phyloP scores from a whole-genome alignment of 75 land plant species.

The Pseudotsuga menziesii region DNA sequence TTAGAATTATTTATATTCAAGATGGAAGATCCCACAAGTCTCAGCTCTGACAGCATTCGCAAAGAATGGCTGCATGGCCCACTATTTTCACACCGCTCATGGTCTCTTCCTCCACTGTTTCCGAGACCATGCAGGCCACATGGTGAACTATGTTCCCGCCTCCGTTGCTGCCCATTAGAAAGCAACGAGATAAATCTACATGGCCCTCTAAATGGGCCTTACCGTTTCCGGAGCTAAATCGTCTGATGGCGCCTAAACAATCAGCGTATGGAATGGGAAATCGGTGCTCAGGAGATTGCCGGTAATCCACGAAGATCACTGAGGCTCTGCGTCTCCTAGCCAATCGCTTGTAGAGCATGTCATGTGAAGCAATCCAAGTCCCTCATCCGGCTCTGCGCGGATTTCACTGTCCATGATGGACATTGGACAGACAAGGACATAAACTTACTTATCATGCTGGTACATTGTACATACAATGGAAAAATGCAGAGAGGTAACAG shows the following conservation, averaged over 20 bases:
- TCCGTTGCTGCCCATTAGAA: slow-evolving; percentile 59
- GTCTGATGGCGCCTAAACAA: slow-evolving; percentile 43
- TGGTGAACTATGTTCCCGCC: too few species aligned
- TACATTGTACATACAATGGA: too few species aligned
- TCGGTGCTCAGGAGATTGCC: slow-evolving; percentile 63
- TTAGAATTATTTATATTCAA: slow-evolving; percentile 31
- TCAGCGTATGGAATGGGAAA: slow-evolving; percentile 72
- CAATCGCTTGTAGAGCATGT: slow-evolving; percentile 48
- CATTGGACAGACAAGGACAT: too few species aligned
- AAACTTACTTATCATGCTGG: too few species aligned
- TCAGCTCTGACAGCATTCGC: too few species aligned
- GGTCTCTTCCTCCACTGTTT: too few species aligned
- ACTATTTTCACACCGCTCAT: slow-evolving; percentile 10
- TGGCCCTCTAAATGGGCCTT: background rate
- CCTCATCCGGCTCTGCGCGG: too few species aligned
- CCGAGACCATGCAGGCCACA: slow-evolving; percentile 13
- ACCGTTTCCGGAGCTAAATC: slow-evolving; percentile 18
- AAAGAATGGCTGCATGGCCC: slow-evolving; percentile 58
- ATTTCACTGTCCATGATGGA: too few species aligned
- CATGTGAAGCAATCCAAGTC: too few species aligned
- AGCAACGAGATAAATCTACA: slow-evolving; percentile 27
- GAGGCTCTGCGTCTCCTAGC: too few species aligned
- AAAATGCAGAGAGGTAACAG: too few species aligned
- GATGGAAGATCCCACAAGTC: slow-evolving; percentile 9
- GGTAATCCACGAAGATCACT: slow-evolving; percentile 71